Evolutionary conservation across 805 yeast species (phyloP), one percentile per base, ranked within the genome.

Genomic region (Nakazawaea anatomiae): DNA sequence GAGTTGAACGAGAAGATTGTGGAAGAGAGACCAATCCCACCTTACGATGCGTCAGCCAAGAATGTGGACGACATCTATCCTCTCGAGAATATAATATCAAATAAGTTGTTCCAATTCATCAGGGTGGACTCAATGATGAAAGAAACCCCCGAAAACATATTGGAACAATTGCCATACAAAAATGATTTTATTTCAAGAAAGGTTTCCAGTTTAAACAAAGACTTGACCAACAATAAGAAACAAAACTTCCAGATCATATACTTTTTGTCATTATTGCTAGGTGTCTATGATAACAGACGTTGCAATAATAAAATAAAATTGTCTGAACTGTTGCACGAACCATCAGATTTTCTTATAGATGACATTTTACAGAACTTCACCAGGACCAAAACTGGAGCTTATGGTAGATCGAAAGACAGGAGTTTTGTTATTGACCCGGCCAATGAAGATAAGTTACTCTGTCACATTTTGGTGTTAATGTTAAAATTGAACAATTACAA

Each of bases 351-450:
- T 3, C 72, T 92, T 29, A 69, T 90, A 5, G 91, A 87, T 60
- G 87, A 88, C 40, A 67, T 89, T 35, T 68, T 94, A 53, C 77
- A 77, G 46, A 76, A 86, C 53, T 94, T 89, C 67, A 79, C 97
- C 11, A 77, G 84, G 31, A 61, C 77, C 32, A 79, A 77, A 59
- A 75, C 88, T 6, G 80, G 87, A 6, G 77, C 74, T 47, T 77
- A 81, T 55, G 95, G 94, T 52, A 83, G 80, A 65, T 71, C 87
- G n/a, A 85, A 84, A 63, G 89, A 85, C 55, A 79, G 84, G 58
- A 76, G 85, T n/a, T 92, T 79, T 64, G 73, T 79, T 55, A 79
- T 94, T 54, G 97, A 94, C 62, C 97, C 98, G 40, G 85, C 80
- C 59, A 80, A 82, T 62, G 96, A 89, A 66, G 96, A 89, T 69